Percentiles rank a stretch among this genome's conserved stretches.
Conservation (phyloP, 1,284 basidiomycete species). For the Ustilago loliicola region DNA sequence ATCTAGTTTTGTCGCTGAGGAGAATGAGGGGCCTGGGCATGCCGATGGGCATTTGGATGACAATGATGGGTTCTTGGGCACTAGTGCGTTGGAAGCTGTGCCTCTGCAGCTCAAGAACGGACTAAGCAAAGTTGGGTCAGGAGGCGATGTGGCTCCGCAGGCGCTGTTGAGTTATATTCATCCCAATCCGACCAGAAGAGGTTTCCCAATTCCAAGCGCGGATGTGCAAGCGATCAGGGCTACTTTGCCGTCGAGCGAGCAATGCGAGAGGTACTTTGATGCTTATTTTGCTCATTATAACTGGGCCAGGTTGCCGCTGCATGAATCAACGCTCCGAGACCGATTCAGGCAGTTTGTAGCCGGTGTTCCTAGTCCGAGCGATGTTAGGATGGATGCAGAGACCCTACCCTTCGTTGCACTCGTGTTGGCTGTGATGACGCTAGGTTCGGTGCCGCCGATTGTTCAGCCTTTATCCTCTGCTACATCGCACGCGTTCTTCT, state of each 20-base stretch:
- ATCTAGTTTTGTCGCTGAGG: constrained; percentile 40
- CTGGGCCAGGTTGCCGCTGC: constrained; percentile 48
- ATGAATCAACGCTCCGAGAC: constrained; percentile 37
- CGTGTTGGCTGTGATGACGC: constrained; percentile 44
- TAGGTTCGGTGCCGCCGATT: constrained; percentile 45
- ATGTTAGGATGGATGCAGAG: constrained; percentile 47
- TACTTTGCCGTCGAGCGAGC: constrained; percentile 38
- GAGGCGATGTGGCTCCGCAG: constrained; percentile 37
- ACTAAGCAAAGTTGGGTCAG: constrained; percentile 13
- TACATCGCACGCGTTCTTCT: constrained; percentile 51
- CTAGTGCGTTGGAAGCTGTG: constrained; percentile 48
- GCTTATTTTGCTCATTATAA: constrained; percentile 54
- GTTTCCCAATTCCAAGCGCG: constrained; percentile 48
- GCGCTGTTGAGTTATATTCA: constrained; percentile 45
- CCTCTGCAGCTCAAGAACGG: constrained; percentile 45
- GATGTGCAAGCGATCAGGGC: constrained; percentile 51
- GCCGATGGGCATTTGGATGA: constrained; percentile 49
- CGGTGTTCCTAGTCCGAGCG: constrained; percentile 33
- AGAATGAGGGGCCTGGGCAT: constrained; percentile 40
- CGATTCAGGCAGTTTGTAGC: constrained; percentile 45
- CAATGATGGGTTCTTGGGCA: constrained; percentile 52
- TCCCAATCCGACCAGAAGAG: constrained; percentile 45
- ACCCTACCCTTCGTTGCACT: constrained; percentile 49
- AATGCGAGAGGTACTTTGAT: constrained; percentile 54
- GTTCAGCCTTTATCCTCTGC: constrained; percentile 50